phyloP scores from a whole-genome alignment of 352 stramenopile species.

The Phytophthora sojae region DNA sequence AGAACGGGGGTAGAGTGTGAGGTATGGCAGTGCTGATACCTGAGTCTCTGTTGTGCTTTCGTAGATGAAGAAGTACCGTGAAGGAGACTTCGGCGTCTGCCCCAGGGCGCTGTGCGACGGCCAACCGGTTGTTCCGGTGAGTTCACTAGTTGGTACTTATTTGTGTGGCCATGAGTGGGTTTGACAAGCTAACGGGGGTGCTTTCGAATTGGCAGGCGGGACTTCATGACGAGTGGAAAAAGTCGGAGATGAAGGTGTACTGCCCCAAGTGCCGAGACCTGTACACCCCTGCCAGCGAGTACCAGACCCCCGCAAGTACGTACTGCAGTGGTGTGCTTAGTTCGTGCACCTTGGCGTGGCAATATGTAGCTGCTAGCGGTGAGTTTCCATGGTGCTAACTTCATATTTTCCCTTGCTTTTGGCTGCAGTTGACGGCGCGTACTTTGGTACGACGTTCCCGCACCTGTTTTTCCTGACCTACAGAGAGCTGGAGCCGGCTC shows the following conservation, averaged over 20 bases:
- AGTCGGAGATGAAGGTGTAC: conserved; percentile 92
- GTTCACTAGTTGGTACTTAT: conserved; percentile 19
- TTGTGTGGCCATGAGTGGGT: not conserved
- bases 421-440: conserved; percentile 93
- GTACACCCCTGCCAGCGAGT: conserved; percentile 87
- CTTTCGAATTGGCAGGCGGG: conserved; percentile 55
- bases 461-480: conserved; percentile 99
- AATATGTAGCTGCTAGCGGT: not conserved
- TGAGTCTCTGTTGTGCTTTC: not conserved
- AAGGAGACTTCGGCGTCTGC: conserved; percentile 89
- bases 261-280: conserved; percentile 91
- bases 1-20: not conserved
- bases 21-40: not conserved
- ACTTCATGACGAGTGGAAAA: conserved; percentile 90
- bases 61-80: conserved; percentile 91
- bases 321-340: conserved; percentile 11
- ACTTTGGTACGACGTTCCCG: conserved; percentile 99
- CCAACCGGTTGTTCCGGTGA: conserved; percentile 84
- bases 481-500: conserved; percentile 89
- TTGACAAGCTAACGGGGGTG: conserved; percentile 1
- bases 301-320: conserved; percentile 85
- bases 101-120: conserved; percentile 85
- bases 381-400: conserved; percentile 9
- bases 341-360: not conserved
- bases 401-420: conserved; percentile 4